A percentile compares a stretch with the other conserved stretches of the same genome.
Evolutionary conservation across 1,139 yeast genomes (phyloP).

Genomic region (Tardiomyces depauwii): DNA sequence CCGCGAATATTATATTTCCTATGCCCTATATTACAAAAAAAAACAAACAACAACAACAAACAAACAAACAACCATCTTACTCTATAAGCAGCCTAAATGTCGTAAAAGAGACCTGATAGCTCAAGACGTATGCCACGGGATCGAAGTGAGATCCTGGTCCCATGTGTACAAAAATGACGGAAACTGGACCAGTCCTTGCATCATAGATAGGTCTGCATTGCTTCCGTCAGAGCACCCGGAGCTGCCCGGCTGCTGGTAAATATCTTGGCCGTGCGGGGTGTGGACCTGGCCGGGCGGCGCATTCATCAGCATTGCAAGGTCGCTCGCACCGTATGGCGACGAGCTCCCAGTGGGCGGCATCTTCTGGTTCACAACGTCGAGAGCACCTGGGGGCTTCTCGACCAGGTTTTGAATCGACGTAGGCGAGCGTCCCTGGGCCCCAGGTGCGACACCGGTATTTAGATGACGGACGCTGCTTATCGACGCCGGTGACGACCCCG

Average conservation of each 20-base stretch:
- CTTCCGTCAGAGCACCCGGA: neutral
- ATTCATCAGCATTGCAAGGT: neutral
- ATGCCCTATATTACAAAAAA: too few species aligned
- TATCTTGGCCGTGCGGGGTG: neutral
- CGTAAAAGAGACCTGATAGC: too few species aligned
- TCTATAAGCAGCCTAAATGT: too few species aligned
- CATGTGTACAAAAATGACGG: constrained; percentile 12
- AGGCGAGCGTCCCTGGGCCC: neutral
- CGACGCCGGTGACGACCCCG: neutral
- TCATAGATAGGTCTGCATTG: constrained; percentile 7
- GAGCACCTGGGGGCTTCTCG: neutral
- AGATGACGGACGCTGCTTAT: too few species aligned
- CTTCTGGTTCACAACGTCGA: neutral
- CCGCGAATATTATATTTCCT: too few species aligned
- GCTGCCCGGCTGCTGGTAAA: neutral
- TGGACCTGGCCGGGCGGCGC: neutral
- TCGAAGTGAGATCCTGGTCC: constrained; percentile 10
- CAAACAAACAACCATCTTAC: too few species aligned
- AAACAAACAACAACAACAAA: too few species aligned
- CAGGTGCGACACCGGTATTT: neutral
- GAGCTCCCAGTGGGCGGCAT: neutral
- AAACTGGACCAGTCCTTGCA: constrained; percentile 13
- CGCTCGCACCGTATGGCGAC: neutral
- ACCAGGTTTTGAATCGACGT: neutral
- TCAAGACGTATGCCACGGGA: neutral